Percentiles rank a stretch among this genome's conserved stretches.
These are phyloP conservation scores for Buxus sempervirens DNA, from an alignment of 164 flowering plant species.

Conservation along the genomic window DNA sequence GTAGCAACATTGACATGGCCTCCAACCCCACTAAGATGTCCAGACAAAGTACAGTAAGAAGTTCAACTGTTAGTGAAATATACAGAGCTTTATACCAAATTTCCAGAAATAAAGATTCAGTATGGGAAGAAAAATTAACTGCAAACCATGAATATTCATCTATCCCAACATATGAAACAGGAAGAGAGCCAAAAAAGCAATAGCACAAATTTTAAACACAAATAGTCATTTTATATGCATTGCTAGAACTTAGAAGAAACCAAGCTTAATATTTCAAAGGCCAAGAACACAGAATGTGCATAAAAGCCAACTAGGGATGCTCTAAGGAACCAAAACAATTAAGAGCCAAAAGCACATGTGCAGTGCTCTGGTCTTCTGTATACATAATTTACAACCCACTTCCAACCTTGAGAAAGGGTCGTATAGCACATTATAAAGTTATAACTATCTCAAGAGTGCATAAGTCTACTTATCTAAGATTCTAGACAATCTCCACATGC, in stretches of 20 bases:
- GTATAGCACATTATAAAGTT: conserved; percentile 26
- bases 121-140: background rate
- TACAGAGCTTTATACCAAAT: background rate
- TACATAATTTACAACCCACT: conserved; percentile 61
- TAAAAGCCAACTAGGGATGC: conserved; percentile 38
- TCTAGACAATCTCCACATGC: conserved; percentile 70
- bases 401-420: conserved; percentile 28
- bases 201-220: background rate
- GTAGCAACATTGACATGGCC: background rate
- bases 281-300: conserved; percentile 27
- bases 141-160: background rate
- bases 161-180: background rate
- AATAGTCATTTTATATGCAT: conserved; percentile 11
- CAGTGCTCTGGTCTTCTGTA: conserved; percentile 39
- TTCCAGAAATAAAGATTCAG: background rate
- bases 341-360: conserved; percentile 32
- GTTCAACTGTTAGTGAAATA: background rate
- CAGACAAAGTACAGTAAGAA: background rate
- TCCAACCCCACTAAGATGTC: background rate
- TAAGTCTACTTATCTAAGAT: conserved; percentile 19
- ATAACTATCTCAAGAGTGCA: conserved; percentile 31
- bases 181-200: background rate
- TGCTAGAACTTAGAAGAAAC: conserved; percentile 1
- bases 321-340: conserved; percentile 36
- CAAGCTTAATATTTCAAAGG: background rate